Conservation (phyloP, 371 early-diverging fungal species). For the Mucor indicus region DNA sequence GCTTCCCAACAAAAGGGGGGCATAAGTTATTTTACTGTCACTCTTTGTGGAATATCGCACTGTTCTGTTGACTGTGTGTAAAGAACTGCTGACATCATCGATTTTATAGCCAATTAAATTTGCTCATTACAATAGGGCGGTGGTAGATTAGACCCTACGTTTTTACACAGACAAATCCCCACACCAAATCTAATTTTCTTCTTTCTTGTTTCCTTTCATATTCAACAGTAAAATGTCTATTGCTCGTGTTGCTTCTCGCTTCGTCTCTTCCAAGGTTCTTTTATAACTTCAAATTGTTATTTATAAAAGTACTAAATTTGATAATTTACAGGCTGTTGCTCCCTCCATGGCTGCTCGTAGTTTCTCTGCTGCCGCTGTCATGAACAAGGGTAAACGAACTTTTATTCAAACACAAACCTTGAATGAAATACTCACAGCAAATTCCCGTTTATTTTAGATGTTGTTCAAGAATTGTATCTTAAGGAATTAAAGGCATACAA, state of each 20-base stretch:
- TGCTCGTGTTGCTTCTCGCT: no score
- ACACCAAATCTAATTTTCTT: background rate
- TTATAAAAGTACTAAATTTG: background rate
- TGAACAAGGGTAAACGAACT: constrained; percentile 52
- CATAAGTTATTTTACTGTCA: no score
- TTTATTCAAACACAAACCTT: background rate
- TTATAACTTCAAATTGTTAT: background rate
- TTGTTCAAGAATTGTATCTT: constrained; percentile 47
- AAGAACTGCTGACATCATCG: no score
- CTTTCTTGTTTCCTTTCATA: background rate
- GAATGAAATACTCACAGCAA: background rate
- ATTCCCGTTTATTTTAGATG: constrained; percentile 28
- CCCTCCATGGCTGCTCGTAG: constrained; percentile 42
- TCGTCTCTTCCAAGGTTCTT: no score
- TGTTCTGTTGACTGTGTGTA: no score
- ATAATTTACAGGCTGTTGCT: constrained; percentile 7
- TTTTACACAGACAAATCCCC: background rate
- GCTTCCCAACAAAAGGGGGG: no score
- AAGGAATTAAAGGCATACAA: constrained; percentile 56
- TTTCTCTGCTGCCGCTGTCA: constrained; percentile 36
- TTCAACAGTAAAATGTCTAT: constrained; percentile 4
- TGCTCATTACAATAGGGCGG: background rate
- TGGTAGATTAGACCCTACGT: background rate
- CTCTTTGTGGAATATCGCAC: no score
- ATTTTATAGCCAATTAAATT: no score